phyloP scores from a whole-genome alignment of 2,329 filamentous ascomycete genomes.

The Pseudogymnoascus sp. region DNA sequence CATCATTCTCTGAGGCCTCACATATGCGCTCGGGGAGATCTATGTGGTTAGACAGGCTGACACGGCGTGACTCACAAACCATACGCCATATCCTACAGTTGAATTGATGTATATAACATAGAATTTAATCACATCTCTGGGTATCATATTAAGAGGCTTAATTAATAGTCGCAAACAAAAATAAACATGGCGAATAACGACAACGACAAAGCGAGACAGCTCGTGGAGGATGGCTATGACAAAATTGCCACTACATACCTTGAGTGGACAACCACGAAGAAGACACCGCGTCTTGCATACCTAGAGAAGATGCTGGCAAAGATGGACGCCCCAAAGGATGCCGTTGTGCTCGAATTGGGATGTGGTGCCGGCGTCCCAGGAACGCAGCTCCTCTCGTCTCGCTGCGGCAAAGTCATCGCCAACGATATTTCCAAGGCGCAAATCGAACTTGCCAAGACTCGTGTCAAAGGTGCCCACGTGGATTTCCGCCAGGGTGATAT shows the following conservation, averaged over 20 bases:
- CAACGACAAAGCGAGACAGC: not conserved
- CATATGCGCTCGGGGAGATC: not conserved
- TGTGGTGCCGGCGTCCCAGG: constrained; percentile 9
- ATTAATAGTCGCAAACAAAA: not conserved
- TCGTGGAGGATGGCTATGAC: constrained; percentile 8
- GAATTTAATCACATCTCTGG: not conserved
- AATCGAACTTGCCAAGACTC: constrained; percentile 10
- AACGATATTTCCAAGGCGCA: constrained; percentile 11
- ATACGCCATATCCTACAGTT: not conserved
- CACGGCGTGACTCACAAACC: not conserved
- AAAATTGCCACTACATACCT: constrained; percentile 3
- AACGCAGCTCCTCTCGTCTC: constrained; percentile 6
- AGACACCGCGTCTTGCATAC: constrained; percentile 8
- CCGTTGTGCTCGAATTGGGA: not conserved
- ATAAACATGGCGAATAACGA: constrained; percentile 2
- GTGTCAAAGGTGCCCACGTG: not conserved
- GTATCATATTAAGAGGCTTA: not conserved
- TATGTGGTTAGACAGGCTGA: not conserved
- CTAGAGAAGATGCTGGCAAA: constrained; percentile 10
- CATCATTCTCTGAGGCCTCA: not conserved
- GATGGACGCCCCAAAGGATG: constrained; percentile 8
- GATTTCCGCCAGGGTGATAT: constrained; percentile 33
- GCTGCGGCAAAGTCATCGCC: constrained; percentile 8
- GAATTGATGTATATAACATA: not conserved
- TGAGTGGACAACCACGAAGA: constrained; percentile 1